Evolutionary conservation across 2,329 filamentous ascomycete genomes (phyloP).

Genomic region (Coccinonectria pachysandricola): DNA sequence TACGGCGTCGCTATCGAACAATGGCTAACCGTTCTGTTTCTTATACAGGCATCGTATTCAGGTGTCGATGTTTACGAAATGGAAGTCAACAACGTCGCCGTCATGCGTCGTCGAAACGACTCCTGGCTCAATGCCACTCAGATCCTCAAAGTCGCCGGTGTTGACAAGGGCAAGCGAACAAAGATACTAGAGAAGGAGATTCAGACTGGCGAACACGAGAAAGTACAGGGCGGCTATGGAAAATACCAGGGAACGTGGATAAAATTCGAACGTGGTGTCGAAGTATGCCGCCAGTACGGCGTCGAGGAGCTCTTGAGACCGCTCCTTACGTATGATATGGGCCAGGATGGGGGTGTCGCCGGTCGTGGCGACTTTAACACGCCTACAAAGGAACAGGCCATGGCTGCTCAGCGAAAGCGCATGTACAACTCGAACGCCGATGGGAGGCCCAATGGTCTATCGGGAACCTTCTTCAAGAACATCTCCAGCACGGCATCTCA

Average conservation of each 20-base stretch:
- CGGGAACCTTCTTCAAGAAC: conserved; percentile 93
- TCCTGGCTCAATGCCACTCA: conserved; percentile 98
- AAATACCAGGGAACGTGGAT: conserved; percentile 99
- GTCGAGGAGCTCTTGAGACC: conserved; percentile 69
- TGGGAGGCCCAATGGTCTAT: conserved; percentile 52
- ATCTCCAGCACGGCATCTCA: conserved; percentile 90
- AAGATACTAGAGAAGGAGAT: conserved; percentile 99
- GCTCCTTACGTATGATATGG: conserved; percentile 71
- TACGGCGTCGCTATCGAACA: neutral
- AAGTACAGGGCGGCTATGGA: conserved; percentile 95
- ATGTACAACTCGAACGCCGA: conserved; percentile 68
- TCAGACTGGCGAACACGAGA: conserved; percentile 90
- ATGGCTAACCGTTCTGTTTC: conserved; percentile 9
- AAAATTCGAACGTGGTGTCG: conserved; percentile 79
- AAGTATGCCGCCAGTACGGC: conserved; percentile 74
- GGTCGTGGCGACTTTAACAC: conserved; percentile 76
- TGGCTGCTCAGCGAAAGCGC: conserved; percentile 88
- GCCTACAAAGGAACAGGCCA: conserved; percentile 95
- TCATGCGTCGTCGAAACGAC: conserved; percentile 92
- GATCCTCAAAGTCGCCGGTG: conserved; percentile 92
- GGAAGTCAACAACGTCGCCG: conserved; percentile 85
- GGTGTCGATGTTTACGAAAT: conserved; percentile 97
- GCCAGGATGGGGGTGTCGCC: conserved; percentile 60
- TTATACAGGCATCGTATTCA: conserved; percentile 74
- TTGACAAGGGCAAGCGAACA: conserved; percentile 94